phyloP scores from a whole-genome alignment of 1,139 yeast species.

The Debaryomycetaceae sp. region DNA sequence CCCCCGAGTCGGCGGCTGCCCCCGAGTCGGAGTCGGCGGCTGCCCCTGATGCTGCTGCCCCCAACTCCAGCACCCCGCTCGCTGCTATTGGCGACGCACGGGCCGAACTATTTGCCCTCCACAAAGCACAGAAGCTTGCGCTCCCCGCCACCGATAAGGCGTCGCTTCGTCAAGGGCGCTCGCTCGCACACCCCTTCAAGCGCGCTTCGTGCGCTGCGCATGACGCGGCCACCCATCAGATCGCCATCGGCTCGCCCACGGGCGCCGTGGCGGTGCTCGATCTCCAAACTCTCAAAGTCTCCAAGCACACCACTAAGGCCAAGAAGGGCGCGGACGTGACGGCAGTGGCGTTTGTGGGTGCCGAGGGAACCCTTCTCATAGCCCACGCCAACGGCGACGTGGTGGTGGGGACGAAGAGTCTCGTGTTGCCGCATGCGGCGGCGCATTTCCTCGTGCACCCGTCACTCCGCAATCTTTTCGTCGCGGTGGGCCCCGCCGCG shows the following conservation, averaged over 20 bases:
- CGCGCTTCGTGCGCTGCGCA: constrained; percentile 12
- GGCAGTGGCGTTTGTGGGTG: constrained; percentile 2
- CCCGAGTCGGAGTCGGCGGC: too few relatives aligned
- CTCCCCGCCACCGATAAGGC: constrained; percentile 24
- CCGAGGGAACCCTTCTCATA: constrained; percentile 1
- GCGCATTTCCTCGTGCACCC: constrained; percentile 30
- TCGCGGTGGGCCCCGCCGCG: constrained; percentile 25
- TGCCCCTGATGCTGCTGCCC: too few relatives aligned
- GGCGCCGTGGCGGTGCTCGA: constrained; percentile 19
- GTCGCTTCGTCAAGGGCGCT: constrained; percentile 11
- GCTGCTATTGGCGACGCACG: constrained; percentile 30
- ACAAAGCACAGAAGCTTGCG: constrained; percentile 34
- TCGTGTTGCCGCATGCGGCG: constrained; percentile 8
- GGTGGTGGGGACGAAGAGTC: constrained; percentile 13
- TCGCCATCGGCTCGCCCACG: constrained; percentile 18
- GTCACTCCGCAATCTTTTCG: constrained; percentile 21
- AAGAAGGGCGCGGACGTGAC: constrained; percentile 6
- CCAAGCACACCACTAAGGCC: too few relatives aligned
- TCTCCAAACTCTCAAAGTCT: constrained; percentile 4
- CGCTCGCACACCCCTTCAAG: constrained; percentile 15
- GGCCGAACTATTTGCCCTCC: constrained; percentile 35
- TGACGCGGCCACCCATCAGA: constrained; percentile 13
- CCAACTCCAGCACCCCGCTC: too few relatives aligned
- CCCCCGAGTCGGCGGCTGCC: too few relatives aligned
- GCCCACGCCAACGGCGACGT: constrained; percentile 13